These are phyloP conservation scores for Ramularia endophylla DNA, from an alignment of 2,329 filamentous ascomycete species.

Conservation along the genomic window DNA sequence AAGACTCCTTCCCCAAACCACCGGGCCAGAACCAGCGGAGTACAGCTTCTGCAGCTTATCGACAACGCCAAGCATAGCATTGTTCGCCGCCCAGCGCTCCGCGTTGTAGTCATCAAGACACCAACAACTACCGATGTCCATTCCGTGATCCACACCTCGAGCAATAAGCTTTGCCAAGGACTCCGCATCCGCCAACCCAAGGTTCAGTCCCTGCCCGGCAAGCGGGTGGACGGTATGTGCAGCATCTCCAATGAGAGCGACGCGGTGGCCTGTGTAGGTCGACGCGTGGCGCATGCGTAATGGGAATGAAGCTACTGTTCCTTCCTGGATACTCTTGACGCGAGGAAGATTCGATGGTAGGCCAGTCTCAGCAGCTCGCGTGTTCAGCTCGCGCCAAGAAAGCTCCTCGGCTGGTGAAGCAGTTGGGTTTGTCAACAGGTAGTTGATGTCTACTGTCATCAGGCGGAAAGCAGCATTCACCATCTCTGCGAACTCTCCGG, in stretches of 20 bases:
- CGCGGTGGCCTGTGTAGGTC: conserved; percentile 82
- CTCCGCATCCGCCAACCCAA: conserved; percentile 83
- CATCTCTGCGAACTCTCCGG: conserved; percentile 72
- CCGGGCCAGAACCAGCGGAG: conserved; percentile 68
- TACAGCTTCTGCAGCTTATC: conserved; percentile 94
- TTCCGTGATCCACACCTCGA: conserved; percentile 71
- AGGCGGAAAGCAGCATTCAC: conserved; percentile 93
- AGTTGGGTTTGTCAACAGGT: conserved; percentile 60
- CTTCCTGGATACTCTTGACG: conserved; percentile 66
- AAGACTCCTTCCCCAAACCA: conserved; percentile 72
- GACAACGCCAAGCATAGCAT: conserved; percentile 66
- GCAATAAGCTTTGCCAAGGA: conserved; percentile 69
- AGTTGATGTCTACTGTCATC: conserved; percentile 69
- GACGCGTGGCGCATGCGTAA: conserved; percentile 90
- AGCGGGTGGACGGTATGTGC: conserved; percentile 94
- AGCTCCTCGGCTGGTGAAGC: conserved; percentile 60
- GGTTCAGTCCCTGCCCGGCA: conserved; percentile 89
- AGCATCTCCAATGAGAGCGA: conserved; percentile 88
- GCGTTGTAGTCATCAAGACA: conserved; percentile 75
- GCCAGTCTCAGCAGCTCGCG: conserved; percentile 39
- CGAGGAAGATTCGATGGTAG: conserved; percentile 44
- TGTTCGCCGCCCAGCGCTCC: conserved; percentile 78
- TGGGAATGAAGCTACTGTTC: conserved; percentile 82
- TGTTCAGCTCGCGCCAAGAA: conserved; percentile 75
- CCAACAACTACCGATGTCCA: conserved; percentile 75